Conservation (phyloP, 2,329 filamentous ascomycete genomes). For the Curvularia eragrostidis region DNA sequence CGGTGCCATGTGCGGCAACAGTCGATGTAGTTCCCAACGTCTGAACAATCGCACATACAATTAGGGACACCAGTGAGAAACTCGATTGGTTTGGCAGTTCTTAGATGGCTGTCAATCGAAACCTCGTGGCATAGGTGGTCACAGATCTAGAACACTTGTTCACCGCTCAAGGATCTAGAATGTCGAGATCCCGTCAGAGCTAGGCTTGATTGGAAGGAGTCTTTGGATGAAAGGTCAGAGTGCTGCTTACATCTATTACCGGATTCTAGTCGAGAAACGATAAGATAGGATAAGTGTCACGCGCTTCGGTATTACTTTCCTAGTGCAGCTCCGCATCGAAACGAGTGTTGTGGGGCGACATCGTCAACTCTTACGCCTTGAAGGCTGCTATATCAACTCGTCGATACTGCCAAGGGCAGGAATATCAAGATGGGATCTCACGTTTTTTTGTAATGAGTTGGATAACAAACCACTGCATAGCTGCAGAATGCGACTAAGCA, state of each 20-base stretch:
- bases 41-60: not conserved
- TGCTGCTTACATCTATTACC: not conserved
- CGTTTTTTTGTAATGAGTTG: no score
- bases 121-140: not conserved
- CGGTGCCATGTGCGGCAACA: not conserved
- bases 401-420: no score
- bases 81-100: not conserved
- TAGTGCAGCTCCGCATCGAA: not conserved
- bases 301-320: not conserved
- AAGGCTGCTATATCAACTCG: no score
- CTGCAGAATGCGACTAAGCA: no score
- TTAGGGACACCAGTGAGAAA: not conserved
- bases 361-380: no score
- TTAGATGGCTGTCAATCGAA: not conserved
- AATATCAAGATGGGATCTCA: no score
- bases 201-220: not conserved
- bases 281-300: not conserved
- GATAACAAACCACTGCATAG: no score
- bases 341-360: not conserved
- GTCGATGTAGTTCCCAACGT: not conserved
- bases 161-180: not conserved
- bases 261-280: not conserved
- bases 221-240: not conserved
- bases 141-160: not conserved
- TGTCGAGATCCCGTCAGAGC: not conserved